These are phyloP conservation scores for Coemansia sp. DNA, from an alignment of 192 early-diverging fungal species.

Conservation along the genomic window DNA sequence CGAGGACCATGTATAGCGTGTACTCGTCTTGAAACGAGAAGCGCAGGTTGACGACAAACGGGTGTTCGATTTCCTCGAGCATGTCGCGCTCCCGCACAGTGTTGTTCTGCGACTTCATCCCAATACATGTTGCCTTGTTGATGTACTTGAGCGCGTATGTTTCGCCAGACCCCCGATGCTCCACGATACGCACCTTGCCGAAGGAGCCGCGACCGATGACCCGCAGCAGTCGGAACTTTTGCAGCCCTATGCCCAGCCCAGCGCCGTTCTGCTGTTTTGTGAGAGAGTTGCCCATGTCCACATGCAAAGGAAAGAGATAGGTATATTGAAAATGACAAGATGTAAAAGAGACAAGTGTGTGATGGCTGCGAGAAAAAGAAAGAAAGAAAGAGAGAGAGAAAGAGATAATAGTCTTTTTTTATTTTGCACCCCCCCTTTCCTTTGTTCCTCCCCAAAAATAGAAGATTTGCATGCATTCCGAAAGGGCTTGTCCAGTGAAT, in stretches of 20 bases:
- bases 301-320: background rate
- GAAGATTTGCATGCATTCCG: conserved; percentile 1
- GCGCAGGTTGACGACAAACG: conserved; percentile 85
- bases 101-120: conserved; percentile 82
- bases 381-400: conserved; percentile 4
- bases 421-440: too few species aligned
- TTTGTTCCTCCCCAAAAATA: background rate
- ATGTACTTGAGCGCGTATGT: conserved; percentile 97
- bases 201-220: conserved; percentile 95
- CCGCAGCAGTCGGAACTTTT: conserved; percentile 86
- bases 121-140: conserved; percentile 90
- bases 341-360: conserved; percentile 2
- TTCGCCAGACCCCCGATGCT: conserved; percentile 75
- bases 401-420: too few species aligned
- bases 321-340: background rate
- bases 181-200: conserved; percentile 93
- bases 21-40: conserved; percentile 97
- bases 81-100: conserved; percentile 87
- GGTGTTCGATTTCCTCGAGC: conserved; percentile 81
- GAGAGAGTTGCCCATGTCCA: conserved; percentile 42
- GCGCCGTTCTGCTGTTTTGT: conserved; percentile 31
- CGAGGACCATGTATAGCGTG: conserved; percentile 89
- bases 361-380: conserved; percentile 9
- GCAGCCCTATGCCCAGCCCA: conserved; percentile 57
- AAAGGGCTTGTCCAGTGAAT: background rate